Evolutionary conservation across 345 rosid genomes (phyloP), one percentile per base, ranked within the genome.

Genomic region (Sapria himalayana): DNA sequence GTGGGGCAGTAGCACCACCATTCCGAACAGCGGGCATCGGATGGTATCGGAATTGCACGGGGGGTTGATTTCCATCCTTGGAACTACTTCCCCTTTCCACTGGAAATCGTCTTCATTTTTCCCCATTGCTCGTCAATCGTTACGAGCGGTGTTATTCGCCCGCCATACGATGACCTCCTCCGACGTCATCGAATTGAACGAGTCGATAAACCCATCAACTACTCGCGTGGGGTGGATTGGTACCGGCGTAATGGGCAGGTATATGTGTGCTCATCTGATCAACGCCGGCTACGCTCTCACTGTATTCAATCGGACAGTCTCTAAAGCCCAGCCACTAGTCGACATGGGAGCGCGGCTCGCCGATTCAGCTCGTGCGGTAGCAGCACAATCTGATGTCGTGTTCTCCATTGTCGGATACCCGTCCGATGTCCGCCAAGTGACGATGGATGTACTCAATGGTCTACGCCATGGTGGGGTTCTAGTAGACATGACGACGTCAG

Each of bases 401-500:
- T 86, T 86, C 65, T 67, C 94, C 45, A 86, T 81, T 65, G 94
- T 86, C 59, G 92, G 97, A 7, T 86, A 63, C 42, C 97, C 94
- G 33, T 72, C 89, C 17, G 94, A 86, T 34, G 92, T 86, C 39
- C 78, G 80, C 38, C 69, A 74, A 46, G 92, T 86, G 39, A 23
- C 52, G 46, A 8, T 73, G 43, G 94, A 94, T 24, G 97, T 79
- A 31, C 70, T 81, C 13, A 44, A 68, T 3, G 84, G 78, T 55
- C 94, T 86, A 51, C 64, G 67, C 9, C 60, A 66, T 15, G 80
- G 92, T 4, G 85, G 89, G 8, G 40, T 86, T 43, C 73, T 86
- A 35, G 85, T 86, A 14, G 94, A 86, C 54, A 81, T 86, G 97
- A 86, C 97, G 33, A 86, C 97, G 6, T 86, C 92, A 5, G 94